A percentile compares a stretch with the other conserved stretches of the same genome.
Conservation (phyloP, 495 filamentous ascomycete species). For the Terfezia boudieri region DNA sequence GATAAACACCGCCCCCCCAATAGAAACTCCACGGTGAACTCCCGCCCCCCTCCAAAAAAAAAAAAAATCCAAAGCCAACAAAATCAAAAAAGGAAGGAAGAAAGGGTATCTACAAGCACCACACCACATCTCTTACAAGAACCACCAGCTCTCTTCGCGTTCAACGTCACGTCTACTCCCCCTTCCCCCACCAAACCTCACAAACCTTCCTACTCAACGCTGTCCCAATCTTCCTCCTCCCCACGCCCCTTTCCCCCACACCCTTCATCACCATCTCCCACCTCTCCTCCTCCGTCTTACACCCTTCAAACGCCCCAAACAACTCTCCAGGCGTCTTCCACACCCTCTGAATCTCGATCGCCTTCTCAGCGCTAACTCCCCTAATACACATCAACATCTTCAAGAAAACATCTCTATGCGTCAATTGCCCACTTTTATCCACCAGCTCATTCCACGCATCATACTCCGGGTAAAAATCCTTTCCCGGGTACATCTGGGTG, state of each 20-base stretch:
- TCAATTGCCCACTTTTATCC: conserved; percentile 51
- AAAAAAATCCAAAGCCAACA: not conserved
- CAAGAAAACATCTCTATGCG: conserved; percentile 51
- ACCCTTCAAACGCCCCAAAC: conserved; percentile 40
- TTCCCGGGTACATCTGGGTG: conserved; percentile 22
- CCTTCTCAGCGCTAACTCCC: conserved; percentile 61
- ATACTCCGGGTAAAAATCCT: conserved; percentile 45
- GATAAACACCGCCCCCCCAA: not conserved
- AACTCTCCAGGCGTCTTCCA: conserved; percentile 55
- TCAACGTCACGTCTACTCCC: not conserved
- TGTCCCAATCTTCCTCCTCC: conserved; percentile 44
- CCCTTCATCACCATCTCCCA: conserved; percentile 27
- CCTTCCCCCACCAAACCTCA: conserved; percentile 41
- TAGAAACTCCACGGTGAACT: too few relatives aligned
- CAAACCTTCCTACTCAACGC: conserved; percentile 45
- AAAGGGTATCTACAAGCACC: not conserved
- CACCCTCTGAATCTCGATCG: conserved; percentile 50
- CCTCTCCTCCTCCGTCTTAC: conserved; percentile 24
- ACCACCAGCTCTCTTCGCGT: not conserved
- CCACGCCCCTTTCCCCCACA: conserved; percentile 33
- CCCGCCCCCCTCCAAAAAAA: not conserved
- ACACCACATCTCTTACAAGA: not conserved
- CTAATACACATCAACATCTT: conserved; percentile 78
- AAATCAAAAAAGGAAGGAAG: not conserved
- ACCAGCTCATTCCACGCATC: conserved; percentile 45